Percentiles rank a stretch among this genome's conserved stretches.
phyloP scores from a whole-genome alignment of 75 land plant genomes.

The Picea glauca region DNA sequence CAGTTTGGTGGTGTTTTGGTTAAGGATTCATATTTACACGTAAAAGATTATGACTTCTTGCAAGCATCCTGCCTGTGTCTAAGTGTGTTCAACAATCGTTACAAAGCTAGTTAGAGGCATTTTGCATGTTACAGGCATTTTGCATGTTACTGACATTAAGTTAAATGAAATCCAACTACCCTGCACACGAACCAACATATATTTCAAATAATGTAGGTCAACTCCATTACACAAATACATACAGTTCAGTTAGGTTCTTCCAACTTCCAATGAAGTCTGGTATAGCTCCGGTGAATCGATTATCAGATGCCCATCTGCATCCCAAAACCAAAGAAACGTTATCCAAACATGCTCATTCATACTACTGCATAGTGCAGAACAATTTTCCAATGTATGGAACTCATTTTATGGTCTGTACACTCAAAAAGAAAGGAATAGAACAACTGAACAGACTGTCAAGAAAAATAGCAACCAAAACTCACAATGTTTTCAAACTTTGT shows the following conservation, averaged over 20 bases:
- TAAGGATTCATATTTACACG: no score
- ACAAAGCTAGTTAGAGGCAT: background rate
- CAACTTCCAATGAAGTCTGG: conserved; percentile 38
- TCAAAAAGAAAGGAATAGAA: background rate
- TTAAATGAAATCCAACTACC: background rate
- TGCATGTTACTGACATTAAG: background rate
- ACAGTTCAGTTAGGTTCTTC: conserved; percentile 18
- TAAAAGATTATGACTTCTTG: no score
- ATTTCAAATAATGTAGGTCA: background rate
- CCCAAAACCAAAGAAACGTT: background rate
- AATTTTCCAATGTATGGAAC: background rate
- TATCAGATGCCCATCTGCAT: conserved; percentile 39
- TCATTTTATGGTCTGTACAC: background rate
- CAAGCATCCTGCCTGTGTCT: no score
- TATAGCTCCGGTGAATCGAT: conserved; percentile 27
- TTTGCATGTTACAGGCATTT: no score
- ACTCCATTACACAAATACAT: background rate
- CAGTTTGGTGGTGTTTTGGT: no score
- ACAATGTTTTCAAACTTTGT: conserved; percentile 21
- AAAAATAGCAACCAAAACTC: conserved; percentile 1
- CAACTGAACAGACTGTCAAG: background rate
- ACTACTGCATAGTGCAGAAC: background rate
- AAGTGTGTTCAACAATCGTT: background rate
- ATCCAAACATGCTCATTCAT: background rate
- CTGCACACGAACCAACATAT: background rate